Base-by-base conservation (phyloP, 768 basidiomycete genomes). In the Tremella yokohamensis region DNA sequence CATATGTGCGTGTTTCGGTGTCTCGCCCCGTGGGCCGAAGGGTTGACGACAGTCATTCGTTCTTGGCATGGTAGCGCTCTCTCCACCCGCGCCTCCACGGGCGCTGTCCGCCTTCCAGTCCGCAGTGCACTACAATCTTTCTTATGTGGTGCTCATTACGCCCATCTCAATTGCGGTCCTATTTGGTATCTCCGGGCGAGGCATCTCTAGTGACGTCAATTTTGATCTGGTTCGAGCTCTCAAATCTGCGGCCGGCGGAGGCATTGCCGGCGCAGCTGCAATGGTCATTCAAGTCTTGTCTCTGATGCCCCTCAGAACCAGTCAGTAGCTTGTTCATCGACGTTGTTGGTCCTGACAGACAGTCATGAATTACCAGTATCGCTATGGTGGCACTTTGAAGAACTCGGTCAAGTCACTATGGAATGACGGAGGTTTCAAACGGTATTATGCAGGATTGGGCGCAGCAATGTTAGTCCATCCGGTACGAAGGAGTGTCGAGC, bases 261-360 rank as follows among this genome's bases (percentile, higher is more conserved):
- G 92, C 3, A 77, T 93, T 49, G 90, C 87, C 64, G 93, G 92
- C 48, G 89, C 90, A 15, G 54, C 68, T 83, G 93, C 93, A 0
- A 98, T 97, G 94, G 83, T 97, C 3, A 79, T 97, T 4, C 94
- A 97, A 73, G 94, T 98, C 16, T 75, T 96, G 51, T 84, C 85
- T 0, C 82, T 94, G 58, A 96, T 96, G 91, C 91, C 90, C 4
- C 77, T 94, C n/a, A 84, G 90, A n/a, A 96, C 1, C 82, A 92
- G 55, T 34, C 29, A 34, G 29, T 34, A n/a, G n/a, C n/a, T n/a
- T n/a, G 6, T 34, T 34, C 29, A 11, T 34, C 11, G 29, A 4
- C 4, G 6, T 34, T 4, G 29, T 34, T 34, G 4, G 6, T 34
- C 29, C 29, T 34, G 29, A 34, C 29, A 34, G 11, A 11, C 29